Evolutionary conservation across 2,329 filamentous ascomycete species (phyloP).

Genomic region (Leptographium lundbergii): DNA sequence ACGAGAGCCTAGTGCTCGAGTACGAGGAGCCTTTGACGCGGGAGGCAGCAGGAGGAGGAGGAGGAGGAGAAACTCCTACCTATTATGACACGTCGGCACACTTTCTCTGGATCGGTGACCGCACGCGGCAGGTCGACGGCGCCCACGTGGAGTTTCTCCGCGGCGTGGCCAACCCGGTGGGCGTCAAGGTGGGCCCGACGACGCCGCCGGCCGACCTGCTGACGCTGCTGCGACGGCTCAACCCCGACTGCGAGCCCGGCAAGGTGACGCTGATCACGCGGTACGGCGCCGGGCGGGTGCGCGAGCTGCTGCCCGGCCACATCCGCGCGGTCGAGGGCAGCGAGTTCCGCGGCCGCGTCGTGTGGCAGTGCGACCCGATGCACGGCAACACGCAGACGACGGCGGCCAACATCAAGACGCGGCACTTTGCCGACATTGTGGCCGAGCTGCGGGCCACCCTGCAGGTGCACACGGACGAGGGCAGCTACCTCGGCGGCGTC

Average conservation of each 20-base stretch:
- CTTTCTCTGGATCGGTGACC: conserved; percentile 97
- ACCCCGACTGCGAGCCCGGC: conserved; percentile 68
- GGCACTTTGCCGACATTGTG: conserved; percentile 82
- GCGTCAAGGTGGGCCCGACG: conserved; percentile 87
- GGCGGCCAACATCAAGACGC: conserved; percentile 73
- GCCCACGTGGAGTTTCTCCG: conserved; percentile 97
- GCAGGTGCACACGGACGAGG: conserved; percentile 68
- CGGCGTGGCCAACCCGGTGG: conserved; percentile 89
- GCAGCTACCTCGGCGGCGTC: conserved; percentile 82
- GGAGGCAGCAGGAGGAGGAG: background rate
- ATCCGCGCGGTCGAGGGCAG: conserved; percentile 80
- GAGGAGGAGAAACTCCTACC: too few species aligned
- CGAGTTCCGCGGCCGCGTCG: conserved; percentile 51
- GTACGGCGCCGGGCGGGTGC: conserved; percentile 72
- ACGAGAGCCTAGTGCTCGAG: conserved; percentile 86
- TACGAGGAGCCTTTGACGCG: conserved; percentile 87
- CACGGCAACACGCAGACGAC: conserved; percentile 71
- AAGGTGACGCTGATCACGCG: conserved; percentile 95
- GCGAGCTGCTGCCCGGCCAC: conserved; percentile 63
- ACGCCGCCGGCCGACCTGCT: conserved; percentile 69
- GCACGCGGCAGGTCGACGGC: conserved; percentile 83
- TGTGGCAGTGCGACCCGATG: conserved; percentile 99
- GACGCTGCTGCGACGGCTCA: conserved; percentile 68
- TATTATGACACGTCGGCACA: conserved; percentile 94
- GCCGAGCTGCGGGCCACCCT: conserved; percentile 75